Evolutionary conservation across 768 basidiomycete species (phyloP).

Genomic region (Neoboletus subvelutipes): DNA sequence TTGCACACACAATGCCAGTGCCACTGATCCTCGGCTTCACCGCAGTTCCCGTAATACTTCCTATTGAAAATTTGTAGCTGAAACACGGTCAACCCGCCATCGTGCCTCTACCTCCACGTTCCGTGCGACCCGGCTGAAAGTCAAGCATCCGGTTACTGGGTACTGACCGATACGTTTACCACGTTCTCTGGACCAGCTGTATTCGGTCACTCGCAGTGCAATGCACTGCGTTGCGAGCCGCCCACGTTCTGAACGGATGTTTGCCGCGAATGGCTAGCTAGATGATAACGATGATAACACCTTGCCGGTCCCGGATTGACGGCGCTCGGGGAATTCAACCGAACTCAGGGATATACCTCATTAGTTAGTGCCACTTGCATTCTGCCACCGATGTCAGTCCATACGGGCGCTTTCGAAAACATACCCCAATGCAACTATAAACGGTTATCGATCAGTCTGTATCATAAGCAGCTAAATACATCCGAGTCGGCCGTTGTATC

Average conservation of each 20-base stretch:
- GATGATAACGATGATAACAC: not conserved
- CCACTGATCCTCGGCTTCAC: not conserved
- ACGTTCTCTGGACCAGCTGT: slow-evolving; percentile 1
- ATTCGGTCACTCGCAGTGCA: not conserved
- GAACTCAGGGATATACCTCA: not conserved
- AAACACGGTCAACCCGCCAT: not conserved
- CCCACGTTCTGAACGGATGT: slow-evolving; percentile 9
- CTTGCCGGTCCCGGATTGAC: slow-evolving; percentile 3
- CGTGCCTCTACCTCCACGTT: not conserved
- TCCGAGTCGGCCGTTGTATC: not conserved
- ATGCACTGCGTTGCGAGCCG: slow-evolving; percentile 1
- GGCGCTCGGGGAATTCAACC: not conserved
- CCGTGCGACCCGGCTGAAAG: not conserved
- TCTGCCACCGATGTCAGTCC: no score
- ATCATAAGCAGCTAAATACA: not conserved
- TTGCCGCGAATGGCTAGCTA: not conserved
- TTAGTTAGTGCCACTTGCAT: not conserved
- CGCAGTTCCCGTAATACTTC: not conserved
- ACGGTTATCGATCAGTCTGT: not conserved
- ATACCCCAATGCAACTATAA: no score
- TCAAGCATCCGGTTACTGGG: not conserved
- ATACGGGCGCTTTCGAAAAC: not conserved
- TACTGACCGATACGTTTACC: slow-evolving; percentile 2
- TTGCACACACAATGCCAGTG: not conserved
- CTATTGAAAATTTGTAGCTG: no score